These are phyloP conservation scores for Capronia epimyces DNA, from an alignment of 2,329 filamentous ascomycete genomes.

Conservation along the genomic window DNA sequence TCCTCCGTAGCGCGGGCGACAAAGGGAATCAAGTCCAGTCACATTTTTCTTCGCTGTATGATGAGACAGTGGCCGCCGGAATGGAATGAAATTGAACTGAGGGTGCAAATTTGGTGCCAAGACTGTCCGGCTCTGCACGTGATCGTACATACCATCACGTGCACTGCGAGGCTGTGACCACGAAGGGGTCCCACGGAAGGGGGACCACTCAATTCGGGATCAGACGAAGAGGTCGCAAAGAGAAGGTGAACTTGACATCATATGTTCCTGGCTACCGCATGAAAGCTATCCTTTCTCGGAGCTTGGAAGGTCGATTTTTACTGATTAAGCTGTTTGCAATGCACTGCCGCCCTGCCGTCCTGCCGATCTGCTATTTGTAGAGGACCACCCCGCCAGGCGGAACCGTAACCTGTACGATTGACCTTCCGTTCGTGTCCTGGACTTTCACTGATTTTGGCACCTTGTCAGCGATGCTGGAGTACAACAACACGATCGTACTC, in stretches of 20 bases:
- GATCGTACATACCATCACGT: background rate
- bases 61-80: no score
- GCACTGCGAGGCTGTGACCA: background rate
- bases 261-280: no score
- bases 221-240: no score
- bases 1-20: no score
- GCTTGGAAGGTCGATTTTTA: no score
- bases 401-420: slow-evolving; percentile 3
- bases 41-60: no score
- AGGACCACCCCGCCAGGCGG: slow-evolving; percentile 5
- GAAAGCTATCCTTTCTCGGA: no score
- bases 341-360: no score
- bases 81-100: background rate
- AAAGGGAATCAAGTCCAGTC: no score
- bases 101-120: background rate
- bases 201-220: no score
- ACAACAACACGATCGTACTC: background rate
- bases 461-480: background rate
- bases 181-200: background rate
- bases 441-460: background rate
- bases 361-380: slow-evolving; percentile 9
- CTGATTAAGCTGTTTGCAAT: no score
- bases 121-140: background rate
- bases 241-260: no score
- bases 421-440: slow-evolving; percentile 7